Base-by-base conservation (phyloP, 1,139 yeast species). In the Groenewaldozyma sp. region DNA sequence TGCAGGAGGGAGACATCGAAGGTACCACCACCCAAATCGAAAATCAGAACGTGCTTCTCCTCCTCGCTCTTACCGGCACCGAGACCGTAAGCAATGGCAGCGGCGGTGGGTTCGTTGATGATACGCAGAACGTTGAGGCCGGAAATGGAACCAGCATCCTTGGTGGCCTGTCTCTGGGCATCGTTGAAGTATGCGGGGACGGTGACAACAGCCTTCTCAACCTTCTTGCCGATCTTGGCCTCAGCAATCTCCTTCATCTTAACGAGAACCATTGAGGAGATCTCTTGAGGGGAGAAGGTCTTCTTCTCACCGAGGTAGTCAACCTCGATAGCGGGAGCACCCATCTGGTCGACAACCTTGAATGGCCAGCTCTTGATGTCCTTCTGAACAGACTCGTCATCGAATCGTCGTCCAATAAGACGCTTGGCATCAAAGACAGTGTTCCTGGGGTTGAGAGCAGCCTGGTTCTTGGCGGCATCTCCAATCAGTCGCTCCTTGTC, bases 381-480 rank as follows among this genome's bases (percentile, higher is more conserved):
- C 73, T 81, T 82, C 76, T 86, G 95, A 58, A 87, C 95, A 52
- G 87, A 76, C 58, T 79, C 82, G 61, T 87, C 96, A 51, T 76
- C 82, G 70, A 76, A 87, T 67, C 82, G 84, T 71, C 95, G 86
- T 71, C 96, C 96, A 57, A 87, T 87, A 67, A 87, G 79, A 77
- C 96, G 94, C 81, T 87, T 87, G 63, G 95, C 95, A 64, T 87
- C 96, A 71, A 87, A 87, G 62, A 87, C 94, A 57, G 96, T 87
- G 83, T 87, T 86, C 64, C 65, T 74, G 70, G 95, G 95, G 86
- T 87, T 86, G 70, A 86, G 74, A 65, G 95, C 95, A 65, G 95
- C 95, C 75, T 87, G 96, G 73, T 87, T 87, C 86, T 87, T 87
- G 66, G 96, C 96, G 64, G 95, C 95, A 72, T 88, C 96, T 77